Conservation (phyloP, 2,329 filamentous ascomycete genomes). For the Colletotrichum tamarilloi region DNA sequence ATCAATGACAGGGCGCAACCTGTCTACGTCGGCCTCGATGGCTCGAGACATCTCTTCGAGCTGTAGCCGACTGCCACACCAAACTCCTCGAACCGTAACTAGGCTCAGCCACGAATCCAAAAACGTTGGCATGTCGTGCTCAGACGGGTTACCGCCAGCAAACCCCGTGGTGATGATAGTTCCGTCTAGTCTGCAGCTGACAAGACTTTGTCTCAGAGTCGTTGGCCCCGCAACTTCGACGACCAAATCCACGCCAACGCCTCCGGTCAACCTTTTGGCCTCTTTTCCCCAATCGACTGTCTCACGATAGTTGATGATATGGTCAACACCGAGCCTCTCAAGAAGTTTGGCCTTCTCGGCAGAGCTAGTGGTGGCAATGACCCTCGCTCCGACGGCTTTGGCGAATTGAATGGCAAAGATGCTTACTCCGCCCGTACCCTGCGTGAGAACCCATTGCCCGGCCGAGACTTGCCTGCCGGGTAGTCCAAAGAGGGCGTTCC, state of each 20-base stretch:
- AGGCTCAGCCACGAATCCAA: constrained; percentile 45
- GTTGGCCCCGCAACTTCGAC: constrained; percentile 54
- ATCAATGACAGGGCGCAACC: constrained; percentile 56
- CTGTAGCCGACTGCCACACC: constrained; percentile 57
- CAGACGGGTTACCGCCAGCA: constrained; percentile 40
- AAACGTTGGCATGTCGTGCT: constrained; percentile 41
- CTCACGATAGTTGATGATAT: constrained; percentile 57
- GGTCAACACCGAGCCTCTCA: constrained; percentile 52
- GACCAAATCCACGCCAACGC: constrained; percentile 53
- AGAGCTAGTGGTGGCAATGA: constrained; percentile 58
- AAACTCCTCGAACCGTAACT: constrained; percentile 57
- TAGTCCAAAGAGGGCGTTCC: constrained; percentile 68
- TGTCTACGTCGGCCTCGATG: constrained; percentile 57
- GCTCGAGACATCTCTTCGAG: constrained; percentile 61
- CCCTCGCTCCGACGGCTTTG: constrained; percentile 50
- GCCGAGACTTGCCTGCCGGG: constrained; percentile 47
- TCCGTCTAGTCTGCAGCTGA: constrained; percentile 53
- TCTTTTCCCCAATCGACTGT: constrained; percentile 51
- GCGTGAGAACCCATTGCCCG: constrained; percentile 51
- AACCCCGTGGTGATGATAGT: constrained; percentile 51
- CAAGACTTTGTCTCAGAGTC: constrained; percentile 52
- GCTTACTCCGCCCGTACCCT: constrained; percentile 56
- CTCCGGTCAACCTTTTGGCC: constrained; percentile 49
- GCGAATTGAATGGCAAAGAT: constrained; percentile 55
- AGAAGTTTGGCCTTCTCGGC: constrained; percentile 54